These are phyloP conservation scores for Gilbertella persicaria DNA, from an alignment of 371 early-diverging fungal species.

Conservation along the genomic window DNA sequence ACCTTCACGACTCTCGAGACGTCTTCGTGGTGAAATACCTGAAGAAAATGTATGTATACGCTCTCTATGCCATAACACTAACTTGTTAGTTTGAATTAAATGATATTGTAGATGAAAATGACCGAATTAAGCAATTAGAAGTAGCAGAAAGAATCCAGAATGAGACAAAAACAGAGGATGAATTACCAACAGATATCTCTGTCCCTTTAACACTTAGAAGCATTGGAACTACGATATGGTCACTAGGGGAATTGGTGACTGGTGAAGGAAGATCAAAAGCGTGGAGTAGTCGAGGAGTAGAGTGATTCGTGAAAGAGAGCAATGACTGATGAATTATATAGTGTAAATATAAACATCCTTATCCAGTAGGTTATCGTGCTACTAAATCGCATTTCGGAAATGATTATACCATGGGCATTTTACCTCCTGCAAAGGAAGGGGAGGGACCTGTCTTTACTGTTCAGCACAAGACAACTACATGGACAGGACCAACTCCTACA, in stretches of 20 bases:
- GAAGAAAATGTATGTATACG: conserved; percentile 34
- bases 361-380: conserved; percentile 58
- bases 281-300: conserved; percentile 52
- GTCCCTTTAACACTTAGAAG: conserved; percentile 42
- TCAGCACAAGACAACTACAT: conserved; percentile 33
- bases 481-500: conserved; percentile 52
- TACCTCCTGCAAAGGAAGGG: conserved; percentile 20
- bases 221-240: conserved; percentile 52
- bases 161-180: conserved; percentile 3
- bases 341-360: conserved; percentile 60
- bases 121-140: conserved; percentile 28
- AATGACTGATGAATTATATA: conserved; percentile 5
- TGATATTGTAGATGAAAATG: conserved; percentile 38
- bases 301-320: background rate
- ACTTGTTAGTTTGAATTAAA: conserved; percentile 31
- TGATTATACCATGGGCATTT: conserved; percentile 56
- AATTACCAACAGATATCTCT: conserved; percentile 15
- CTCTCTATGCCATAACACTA: no score
- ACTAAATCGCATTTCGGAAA: conserved; percentile 57
- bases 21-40: conserved; percentile 43
- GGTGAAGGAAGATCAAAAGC: conserved; percentile 37
- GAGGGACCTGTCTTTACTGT: conserved; percentile 52
- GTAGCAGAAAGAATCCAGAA: conserved; percentile 5
- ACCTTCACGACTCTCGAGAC: conserved; percentile 31
- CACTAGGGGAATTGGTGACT: conserved; percentile 33